phyloP scores from a whole-genome alignment of 345 rosid genomes.

The Melaleuca quinquenervia region DNA sequence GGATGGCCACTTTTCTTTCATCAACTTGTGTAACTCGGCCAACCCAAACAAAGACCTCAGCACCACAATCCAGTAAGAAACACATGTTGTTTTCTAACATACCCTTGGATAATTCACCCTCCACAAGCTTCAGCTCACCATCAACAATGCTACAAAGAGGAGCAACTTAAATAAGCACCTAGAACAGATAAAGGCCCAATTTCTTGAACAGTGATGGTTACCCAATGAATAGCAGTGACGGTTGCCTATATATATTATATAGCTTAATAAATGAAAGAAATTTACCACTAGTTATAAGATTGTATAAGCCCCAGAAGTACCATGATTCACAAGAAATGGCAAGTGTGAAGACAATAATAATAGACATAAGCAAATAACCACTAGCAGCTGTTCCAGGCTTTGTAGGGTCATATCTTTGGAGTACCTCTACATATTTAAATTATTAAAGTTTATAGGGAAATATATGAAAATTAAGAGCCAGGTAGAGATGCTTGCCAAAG shows the following conservation, averaged over 20 bases:
- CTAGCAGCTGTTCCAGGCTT: neutral
- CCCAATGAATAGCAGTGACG: neutral
- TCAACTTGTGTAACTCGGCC: conserved; percentile 94
- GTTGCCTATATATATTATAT: neutral
- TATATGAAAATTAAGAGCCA: neutral
- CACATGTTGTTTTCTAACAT: conserved; percentile 75
- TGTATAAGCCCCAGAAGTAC: neutral
- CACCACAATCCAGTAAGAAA: conserved; percentile 76
- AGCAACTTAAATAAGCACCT: conserved; percentile 4
- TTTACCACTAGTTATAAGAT: neutral
- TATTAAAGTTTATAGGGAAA: neutral
- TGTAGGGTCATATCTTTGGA: neutral
- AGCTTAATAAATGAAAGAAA: neutral
- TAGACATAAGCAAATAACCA: neutral
- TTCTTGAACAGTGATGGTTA: neutral
- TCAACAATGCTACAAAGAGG: conserved; percentile 45
- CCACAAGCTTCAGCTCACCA: conserved; percentile 48
- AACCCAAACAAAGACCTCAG: conserved; percentile 93
- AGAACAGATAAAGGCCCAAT: neutral
- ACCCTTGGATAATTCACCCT: conserved; percentile 67
- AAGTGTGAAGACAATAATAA: neutral
- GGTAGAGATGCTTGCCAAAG: neutral
- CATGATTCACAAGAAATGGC: neutral
- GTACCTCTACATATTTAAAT: neutral
- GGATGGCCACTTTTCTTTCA: conserved; percentile 80